phyloP scores from a whole-genome alignment of 768 basidiomycete genomes.

The Tulasnella calospora region DNA sequence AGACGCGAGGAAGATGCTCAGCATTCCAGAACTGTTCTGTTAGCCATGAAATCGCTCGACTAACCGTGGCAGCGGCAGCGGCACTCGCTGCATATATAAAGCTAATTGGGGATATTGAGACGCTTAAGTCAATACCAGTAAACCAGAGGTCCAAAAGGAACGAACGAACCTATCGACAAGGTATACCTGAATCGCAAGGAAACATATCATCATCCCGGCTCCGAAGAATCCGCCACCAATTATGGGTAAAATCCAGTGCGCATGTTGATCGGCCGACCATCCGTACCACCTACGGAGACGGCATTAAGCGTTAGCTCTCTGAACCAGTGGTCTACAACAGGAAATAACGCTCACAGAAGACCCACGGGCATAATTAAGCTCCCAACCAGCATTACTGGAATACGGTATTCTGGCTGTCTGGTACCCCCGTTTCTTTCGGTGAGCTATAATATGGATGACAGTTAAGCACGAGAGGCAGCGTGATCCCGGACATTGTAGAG shows the following conservation, averaged over 20 bases:
- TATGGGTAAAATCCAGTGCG: constrained; percentile 76
- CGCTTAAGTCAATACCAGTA: not conserved
- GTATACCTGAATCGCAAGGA: constrained; percentile 61
- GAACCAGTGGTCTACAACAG: not conserved
- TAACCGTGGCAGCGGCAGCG: constrained; percentile 55
- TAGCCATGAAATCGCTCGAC: constrained; percentile 23
- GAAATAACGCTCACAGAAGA: constrained; percentile 29
- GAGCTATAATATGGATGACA: constrained; percentile 28
- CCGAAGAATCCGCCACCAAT: constrained; percentile 48
- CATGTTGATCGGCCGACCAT: constrained; percentile 62
- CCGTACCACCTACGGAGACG: constrained; percentile 62
- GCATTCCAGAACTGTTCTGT: not conserved
- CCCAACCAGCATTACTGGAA: constrained; percentile 68
- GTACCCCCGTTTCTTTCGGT: constrained; percentile 46
- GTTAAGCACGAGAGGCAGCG: not conserved
- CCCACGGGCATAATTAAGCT: constrained; percentile 66
- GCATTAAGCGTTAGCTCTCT: constrained; percentile 38
- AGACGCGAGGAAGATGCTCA: not conserved
- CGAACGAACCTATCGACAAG: constrained; percentile 11
- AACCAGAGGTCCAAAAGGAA: not conserved
- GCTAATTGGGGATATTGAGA: constrained; percentile 27
- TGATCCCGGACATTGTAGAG: not conserved
- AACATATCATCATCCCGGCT: constrained; percentile 53
- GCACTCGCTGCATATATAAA: constrained; percentile 67
- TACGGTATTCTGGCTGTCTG: constrained; percentile 69